Evolutionary conservation across 345 rosid species (phyloP).

Genomic region (Pugionium dolabratum): DNA sequence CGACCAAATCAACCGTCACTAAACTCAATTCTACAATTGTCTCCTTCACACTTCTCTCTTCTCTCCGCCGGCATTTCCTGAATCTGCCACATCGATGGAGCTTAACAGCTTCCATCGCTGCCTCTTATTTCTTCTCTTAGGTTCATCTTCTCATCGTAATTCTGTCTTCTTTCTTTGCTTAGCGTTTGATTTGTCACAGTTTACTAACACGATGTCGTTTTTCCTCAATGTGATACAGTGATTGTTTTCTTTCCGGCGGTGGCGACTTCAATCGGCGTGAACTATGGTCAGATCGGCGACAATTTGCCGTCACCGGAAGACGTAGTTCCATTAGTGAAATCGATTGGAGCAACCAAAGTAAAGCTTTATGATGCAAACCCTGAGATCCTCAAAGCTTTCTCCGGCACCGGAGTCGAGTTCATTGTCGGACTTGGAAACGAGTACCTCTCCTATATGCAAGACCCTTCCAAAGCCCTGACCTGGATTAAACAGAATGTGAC

Average conservation of each 20-base stretch:
- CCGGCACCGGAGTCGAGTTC: constrained; percentile 74
- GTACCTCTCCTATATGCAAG: constrained; percentile 57
- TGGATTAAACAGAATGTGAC: constrained; percentile 82
- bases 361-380: constrained; percentile 93
- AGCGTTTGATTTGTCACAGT: neutral
- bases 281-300: constrained; percentile 91
- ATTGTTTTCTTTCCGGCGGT: constrained; percentile 28
- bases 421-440: constrained; percentile 79
- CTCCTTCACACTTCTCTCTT: constrained; percentile 17
- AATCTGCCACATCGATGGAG: constrained; percentile 22
- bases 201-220: neutral
- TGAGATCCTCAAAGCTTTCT: constrained; percentile 69
- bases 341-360: constrained; percentile 79
- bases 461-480: constrained; percentile 54
- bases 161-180: neutral
- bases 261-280: constrained; percentile 69
- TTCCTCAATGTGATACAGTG: constrained; percentile 22
- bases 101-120: constrained; percentile 18
- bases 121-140: constrained; percentile 34
- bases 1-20: neutral
- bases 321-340: constrained; percentile 74
- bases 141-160: constrained; percentile 12
- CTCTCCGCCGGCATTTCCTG: constrained; percentile 30
- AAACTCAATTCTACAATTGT: constrained; percentile 16
- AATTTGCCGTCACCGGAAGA: constrained; percentile 73